These are phyloP conservation scores for Amanita thiersii DNA, from an alignment of 768 basidiomycete species.

Conservation along the genomic window DNA sequence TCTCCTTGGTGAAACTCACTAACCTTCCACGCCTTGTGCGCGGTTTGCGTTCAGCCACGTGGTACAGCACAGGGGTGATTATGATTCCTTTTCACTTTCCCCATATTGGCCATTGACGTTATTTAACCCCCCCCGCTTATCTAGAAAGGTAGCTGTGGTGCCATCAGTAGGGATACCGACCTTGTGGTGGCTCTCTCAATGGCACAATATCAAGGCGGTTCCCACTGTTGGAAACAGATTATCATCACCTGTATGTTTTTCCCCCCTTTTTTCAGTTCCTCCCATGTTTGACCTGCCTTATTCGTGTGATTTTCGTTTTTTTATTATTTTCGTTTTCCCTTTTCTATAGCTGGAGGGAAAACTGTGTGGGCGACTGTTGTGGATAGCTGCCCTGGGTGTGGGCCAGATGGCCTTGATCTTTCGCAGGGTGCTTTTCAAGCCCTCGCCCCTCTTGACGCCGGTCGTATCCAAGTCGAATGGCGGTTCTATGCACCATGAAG, in stretches of 20 bases:
- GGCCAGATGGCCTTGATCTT: constrained; percentile 18
- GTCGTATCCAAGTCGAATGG: constrained; percentile 19
- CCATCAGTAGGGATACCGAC: constrained; percentile 13
- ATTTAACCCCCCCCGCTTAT: constrained; percentile 1
- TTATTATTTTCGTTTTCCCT: neutral
- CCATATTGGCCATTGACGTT: neutral
- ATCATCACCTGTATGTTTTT: constrained; percentile 16
- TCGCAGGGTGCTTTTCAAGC: constrained; percentile 19
- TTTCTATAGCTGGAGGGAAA: constrained; percentile 17
- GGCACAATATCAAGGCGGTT: constrained; percentile 13
- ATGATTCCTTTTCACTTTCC: neutral
- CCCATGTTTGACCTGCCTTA: too few relatives aligned
- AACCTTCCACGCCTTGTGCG: neutral
- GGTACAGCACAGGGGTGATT: constrained; percentile 16
- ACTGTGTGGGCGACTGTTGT: constrained; percentile 17
- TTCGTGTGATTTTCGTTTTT: too few relatives aligned
- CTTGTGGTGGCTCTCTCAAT: constrained; percentile 18
- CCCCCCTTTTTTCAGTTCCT: neutral
- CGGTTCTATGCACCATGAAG: neutral
- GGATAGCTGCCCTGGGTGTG: constrained; percentile 23
- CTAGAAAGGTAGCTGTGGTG: constrained; percentile 19
- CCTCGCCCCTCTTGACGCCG: constrained; percentile 18
- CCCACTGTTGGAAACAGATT: constrained; percentile 17
- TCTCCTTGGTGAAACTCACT: neutral
- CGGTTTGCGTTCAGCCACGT: constrained; percentile 14